Evolutionary conservation across 2,329 filamentous ascomycete species (phyloP).

Genomic region (Dichotomopilus funicola): DNA sequence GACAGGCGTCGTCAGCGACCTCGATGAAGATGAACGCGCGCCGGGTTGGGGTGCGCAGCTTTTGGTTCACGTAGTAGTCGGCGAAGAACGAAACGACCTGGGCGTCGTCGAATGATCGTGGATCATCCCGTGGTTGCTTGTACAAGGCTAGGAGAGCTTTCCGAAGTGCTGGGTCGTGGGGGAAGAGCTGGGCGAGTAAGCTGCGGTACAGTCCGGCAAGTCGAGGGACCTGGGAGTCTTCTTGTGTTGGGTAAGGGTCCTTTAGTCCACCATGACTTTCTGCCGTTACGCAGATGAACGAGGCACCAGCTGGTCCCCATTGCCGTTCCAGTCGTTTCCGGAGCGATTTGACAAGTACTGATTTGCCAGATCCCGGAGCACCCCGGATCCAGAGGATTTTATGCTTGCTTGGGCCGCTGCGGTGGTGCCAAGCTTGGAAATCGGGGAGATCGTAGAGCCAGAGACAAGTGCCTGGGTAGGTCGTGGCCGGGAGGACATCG

Average conservation of each 20-base stretch:
- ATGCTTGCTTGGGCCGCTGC: constrained; percentile 22
- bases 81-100: constrained; percentile 28
- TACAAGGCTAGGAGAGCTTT: constrained; percentile 22
- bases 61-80: constrained; percentile 27
- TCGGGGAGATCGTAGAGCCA: constrained; percentile 30
- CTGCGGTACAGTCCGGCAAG: constrained; percentile 26
- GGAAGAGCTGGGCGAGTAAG: constrained; percentile 27
- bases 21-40: constrained; percentile 31
- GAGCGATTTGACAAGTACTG: constrained; percentile 27
- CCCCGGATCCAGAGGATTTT: constrained; percentile 30
- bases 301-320: constrained; percentile 24
- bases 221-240: constrained; percentile 9
- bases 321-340: constrained; percentile 23
- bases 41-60: constrained; percentile 23
- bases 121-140: constrained; percentile 9
- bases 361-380: constrained; percentile 28
- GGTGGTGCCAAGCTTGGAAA: constrained; percentile 29
- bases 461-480: constrained; percentile 27
- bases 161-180: constrained; percentile 26
- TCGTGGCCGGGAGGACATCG: constrained; percentile 17
- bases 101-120: constrained; percentile 23
- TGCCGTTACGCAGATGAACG: constrained; percentile 24
- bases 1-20: constrained; percentile 24
- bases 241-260: constrained; percentile 13
- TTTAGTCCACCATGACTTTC: constrained; percentile 22